phyloP scores from a whole-genome alignment of 2,329 filamentous ascomycete genomes.

The Cercospora sojina region DNA sequence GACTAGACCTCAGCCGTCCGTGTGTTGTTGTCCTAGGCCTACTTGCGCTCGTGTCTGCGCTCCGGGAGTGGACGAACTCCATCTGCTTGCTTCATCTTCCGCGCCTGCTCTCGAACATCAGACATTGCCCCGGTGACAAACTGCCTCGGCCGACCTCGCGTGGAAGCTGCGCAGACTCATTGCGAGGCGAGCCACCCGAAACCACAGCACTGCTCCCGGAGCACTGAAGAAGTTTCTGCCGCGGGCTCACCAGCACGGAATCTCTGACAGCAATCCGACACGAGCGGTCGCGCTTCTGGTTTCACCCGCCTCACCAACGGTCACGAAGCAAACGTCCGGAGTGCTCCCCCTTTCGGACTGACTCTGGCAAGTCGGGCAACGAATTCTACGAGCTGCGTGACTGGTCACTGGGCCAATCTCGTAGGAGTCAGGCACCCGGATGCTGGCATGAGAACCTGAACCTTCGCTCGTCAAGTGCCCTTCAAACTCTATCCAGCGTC shows the following conservation, averaged over 20 bases:
- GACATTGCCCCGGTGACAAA: not conserved
- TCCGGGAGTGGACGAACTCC: not conserved
- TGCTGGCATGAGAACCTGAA: not conserved
- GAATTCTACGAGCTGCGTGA: not conserved
- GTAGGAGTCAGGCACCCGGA: not conserved
- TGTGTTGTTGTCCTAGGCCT: not conserved
- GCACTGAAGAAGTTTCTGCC: not conserved
- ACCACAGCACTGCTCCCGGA: not conserved
- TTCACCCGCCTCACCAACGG: not conserved
- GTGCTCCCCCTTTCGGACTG: not conserved
- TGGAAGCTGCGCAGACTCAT: not conserved
- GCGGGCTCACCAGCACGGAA: not conserved
- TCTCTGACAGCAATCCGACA: constrained; percentile 5
- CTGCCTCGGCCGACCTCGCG: not conserved
- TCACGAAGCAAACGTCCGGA: not conserved
- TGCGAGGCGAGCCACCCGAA: not conserved
- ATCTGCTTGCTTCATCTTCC: not conserved
- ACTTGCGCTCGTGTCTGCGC: not conserved
- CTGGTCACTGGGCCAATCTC: not conserved
- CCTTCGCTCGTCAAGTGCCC: constrained; percentile 10
- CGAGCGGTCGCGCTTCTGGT: not conserved
- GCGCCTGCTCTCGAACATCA: not conserved
- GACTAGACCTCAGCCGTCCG: not conserved
- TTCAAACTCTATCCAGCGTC: not conserved
- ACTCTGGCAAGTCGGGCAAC: not conserved